Evolutionary conservation across 2,329 filamentous ascomycete species (phyloP).

Genomic region (Colletotrichum brevisporum): DNA sequence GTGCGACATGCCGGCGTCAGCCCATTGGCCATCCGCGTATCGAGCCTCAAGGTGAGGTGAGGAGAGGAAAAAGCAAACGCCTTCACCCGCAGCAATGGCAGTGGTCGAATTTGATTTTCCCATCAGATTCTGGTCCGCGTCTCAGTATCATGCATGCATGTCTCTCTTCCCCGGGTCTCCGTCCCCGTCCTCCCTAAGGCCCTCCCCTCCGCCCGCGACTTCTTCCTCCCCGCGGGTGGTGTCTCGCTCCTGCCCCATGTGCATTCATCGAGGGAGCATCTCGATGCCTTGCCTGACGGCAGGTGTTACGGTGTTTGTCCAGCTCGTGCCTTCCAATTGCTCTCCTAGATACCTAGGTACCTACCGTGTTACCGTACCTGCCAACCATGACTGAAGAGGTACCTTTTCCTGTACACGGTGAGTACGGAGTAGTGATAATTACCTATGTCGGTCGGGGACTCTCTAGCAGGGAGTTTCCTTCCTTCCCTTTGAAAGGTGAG

Average conservation of each 20-base stretch:
- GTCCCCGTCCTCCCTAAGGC: not conserved
- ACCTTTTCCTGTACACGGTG: too few species aligned
- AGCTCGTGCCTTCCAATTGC: too few species aligned
- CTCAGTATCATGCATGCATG: slow-evolving; percentile 13
- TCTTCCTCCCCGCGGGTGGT: not conserved
- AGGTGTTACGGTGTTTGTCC: too few species aligned
- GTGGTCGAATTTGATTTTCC: not conserved
- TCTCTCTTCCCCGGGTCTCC: slow-evolving; percentile 19
- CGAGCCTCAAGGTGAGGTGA: not conserved
- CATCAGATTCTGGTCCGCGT: not conserved
- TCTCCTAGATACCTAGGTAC: too few species aligned
- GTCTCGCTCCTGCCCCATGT: not conserved
- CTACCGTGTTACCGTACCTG: too few species aligned
- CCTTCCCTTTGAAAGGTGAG: too few species aligned
- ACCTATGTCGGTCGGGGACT: too few species aligned
- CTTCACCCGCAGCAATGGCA: slow-evolving; percentile 1
- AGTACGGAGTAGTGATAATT: too few species aligned
- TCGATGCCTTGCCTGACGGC: too few species aligned
- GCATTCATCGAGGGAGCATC: not conserved
- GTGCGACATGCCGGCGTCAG: not conserved
- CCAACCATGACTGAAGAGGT: too few species aligned
- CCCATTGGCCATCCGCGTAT: slow-evolving; percentile 7
- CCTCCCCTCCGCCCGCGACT: not conserved
- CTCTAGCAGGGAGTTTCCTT: too few species aligned
- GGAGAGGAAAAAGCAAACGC: slow-evolving; percentile 4